Evolutionary conservation across 108 stramenopile species (phyloP).

Genomic region (Schizochytrium sp.): DNA sequence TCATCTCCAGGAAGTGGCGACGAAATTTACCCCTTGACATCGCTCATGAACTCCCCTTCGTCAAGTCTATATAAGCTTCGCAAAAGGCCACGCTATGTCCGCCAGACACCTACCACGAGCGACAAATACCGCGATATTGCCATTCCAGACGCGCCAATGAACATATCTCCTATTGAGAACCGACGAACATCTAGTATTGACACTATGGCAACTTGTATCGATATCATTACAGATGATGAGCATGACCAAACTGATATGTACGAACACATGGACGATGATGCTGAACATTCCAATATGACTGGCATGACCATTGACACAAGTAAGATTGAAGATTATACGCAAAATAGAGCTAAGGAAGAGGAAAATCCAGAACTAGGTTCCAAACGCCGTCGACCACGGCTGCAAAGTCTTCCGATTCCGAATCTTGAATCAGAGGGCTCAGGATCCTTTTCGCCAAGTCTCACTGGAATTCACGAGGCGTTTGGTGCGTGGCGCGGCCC

Average conservation of each 20-base stretch:
- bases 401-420: not conserved
- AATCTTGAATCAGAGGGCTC: not conserved
- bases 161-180: not conserved
- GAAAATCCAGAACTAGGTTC: not conserved
- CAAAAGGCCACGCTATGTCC: not conserved
- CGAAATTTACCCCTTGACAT: not conserved
- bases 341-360: not conserved
- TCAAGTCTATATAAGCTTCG: not conserved
- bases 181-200: not conserved
- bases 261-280: not conserved
- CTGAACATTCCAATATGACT: not conserved
- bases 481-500: conserved; percentile 21
- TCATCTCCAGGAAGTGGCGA: not conserved
- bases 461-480: not conserved
- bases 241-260: not conserved
- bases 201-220: not conserved
- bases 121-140: too few relatives aligned
- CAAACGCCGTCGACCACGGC: conserved; percentile 12
- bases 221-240: not conserved
- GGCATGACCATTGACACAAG: not conserved
- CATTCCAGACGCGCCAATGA: too few relatives aligned
- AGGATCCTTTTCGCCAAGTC: not conserved
- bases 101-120: not conserved
- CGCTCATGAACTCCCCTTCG: not conserved
- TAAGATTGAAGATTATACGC: not conserved